Percentiles rank a stretch among this genome's conserved stretches.
Evolutionary conservation across 2,329 filamentous ascomycete genomes (phyloP).

Genomic region (Beauveria brongniartii): DNA sequence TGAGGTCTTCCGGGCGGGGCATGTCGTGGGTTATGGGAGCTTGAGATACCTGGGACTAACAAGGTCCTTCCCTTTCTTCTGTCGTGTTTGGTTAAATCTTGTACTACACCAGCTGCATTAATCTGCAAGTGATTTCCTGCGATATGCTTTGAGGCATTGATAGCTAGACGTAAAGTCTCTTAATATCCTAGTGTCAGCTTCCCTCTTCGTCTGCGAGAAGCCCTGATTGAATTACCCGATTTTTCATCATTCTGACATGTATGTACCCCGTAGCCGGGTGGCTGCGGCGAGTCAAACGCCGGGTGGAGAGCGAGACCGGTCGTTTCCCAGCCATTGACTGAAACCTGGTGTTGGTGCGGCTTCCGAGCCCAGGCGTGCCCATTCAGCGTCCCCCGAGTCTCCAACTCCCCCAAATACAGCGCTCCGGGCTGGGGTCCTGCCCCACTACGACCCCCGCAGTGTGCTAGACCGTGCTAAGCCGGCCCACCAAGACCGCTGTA

Average conservation of each 20-base stretch:
- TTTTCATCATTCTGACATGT: conserved; percentile 7
- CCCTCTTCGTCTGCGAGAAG: no score
- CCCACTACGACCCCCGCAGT: conserved; percentile 3
- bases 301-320: conserved; percentile 2
- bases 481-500: neutral
- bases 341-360: neutral
- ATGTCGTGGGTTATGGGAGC: neutral
- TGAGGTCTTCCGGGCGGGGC: neutral
- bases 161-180: no score
- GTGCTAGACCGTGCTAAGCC: conserved; percentile 6
- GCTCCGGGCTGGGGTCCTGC: neutral
- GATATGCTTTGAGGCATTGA: no score
- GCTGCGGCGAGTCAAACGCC: conserved; percentile 1
- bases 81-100: neutral
- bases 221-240: conserved; percentile 1
- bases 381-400: neutral
- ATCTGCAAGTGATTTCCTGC: neutral
- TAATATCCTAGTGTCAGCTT: no score
- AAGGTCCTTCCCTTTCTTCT: neutral
- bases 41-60: conserved; percentile 1
- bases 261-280: neutral
- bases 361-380: neutral
- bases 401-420: neutral
- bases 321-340: conserved; percentile 4
- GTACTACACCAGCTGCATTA: neutral